Evolutionary conservation across 108 stramenopile genomes (phyloP), one percentile per base, ranked within the genome.

Genomic region (Thalassiosira profunda): DNA sequence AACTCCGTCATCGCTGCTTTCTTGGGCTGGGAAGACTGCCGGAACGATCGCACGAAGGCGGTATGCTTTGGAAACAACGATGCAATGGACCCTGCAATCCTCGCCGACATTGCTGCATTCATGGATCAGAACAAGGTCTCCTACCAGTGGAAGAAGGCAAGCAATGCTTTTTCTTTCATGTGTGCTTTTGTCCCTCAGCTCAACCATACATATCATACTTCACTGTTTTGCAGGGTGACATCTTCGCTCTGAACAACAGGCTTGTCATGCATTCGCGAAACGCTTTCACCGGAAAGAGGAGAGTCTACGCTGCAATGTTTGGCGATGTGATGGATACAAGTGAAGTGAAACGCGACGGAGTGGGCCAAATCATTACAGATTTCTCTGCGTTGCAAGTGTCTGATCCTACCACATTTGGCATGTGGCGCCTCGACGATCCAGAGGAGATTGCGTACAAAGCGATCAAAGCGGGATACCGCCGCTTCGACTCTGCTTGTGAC

Each of bases 401-500:
- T 12, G 79, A 80, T 48, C 89, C 92, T 1, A 76, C 84, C 2
- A 81, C 86, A 1, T 94, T 95, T 65, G 96, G 96, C 18, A 91
- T 89, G 73, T 97, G 92, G 92, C 89, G 92, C 47, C 82, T 91
- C 18, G 81, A 76, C 0, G 70, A 86, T 12, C 80, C 89, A 17
- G 70, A 67, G 28, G 74, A 79, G 31, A 80, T 81, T 23, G 90
- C 84, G 1, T 96, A 90, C 66, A 51, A 87, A 26, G 97, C 97
- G 0, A 95, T 98, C 43, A 34, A 65, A 25, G 66, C 70, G 35
- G 95, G 95, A 47, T 94, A 90, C 46, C 86, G 97, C 47, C 93
- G 96, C 7, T 70, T 98, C 31, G 97, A 98, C 70, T 92, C 89
- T 58, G 97, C 97, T 34, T 95, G 94, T 72, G 97, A 98, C 66